Percentiles rank a stretch among this genome's conserved stretches.
Evolutionary conservation across 2,329 filamentous ascomycete species (phyloP).

Genomic region (Apiospora pterosperma): DNA sequence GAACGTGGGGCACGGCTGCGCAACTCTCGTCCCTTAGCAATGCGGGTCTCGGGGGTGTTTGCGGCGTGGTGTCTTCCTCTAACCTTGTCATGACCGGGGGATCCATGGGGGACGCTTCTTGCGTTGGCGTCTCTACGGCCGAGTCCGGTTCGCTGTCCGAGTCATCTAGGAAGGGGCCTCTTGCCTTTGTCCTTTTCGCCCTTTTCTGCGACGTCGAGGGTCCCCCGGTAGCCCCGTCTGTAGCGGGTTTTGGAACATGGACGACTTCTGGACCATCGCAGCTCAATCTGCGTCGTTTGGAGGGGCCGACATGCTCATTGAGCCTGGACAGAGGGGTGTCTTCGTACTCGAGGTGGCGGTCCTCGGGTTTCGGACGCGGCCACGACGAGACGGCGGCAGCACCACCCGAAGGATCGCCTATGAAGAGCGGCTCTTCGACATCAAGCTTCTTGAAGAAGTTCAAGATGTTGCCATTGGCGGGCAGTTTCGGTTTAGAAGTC

Average conservation of each 20-base stretch:
- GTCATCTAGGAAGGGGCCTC: conserved; percentile 69
- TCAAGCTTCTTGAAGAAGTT: conserved; percentile 73
- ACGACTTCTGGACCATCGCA: conserved; percentile 14
- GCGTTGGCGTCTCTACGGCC: neutral
- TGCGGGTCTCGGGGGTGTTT: conserved; percentile 11
- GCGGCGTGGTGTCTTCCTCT: conserved; percentile 7
- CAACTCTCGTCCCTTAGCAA: conserved; percentile 23
- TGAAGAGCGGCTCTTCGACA: conserved; percentile 58
- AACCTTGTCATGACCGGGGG: conserved; percentile 7
- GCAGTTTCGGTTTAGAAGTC: conserved; percentile 30
- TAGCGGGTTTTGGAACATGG: conserved; percentile 24
- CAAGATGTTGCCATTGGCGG: conserved; percentile 63
- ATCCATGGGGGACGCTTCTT: neutral
- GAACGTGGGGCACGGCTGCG: conserved; percentile 15
- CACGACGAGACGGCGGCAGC: neutral
- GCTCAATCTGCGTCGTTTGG: conserved; percentile 42
- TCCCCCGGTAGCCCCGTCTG: neutral
- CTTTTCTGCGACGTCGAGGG: conserved; percentile 11
- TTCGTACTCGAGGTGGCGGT: conserved; percentile 14
- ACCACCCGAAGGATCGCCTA: conserved; percentile 27
- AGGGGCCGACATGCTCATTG: conserved; percentile 33
- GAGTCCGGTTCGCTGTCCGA: conserved; percentile 51
- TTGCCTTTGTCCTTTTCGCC: conserved; percentile 6
- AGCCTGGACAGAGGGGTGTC: conserved; percentile 28
- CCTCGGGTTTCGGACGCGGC: conserved; percentile 17